Percentiles rank a stretch among this genome's conserved stretches.
These are phyloP conservation scores for Saturnispora sekii DNA, from an alignment of 805 yeast genomes.

Conservation along the genomic window DNA sequence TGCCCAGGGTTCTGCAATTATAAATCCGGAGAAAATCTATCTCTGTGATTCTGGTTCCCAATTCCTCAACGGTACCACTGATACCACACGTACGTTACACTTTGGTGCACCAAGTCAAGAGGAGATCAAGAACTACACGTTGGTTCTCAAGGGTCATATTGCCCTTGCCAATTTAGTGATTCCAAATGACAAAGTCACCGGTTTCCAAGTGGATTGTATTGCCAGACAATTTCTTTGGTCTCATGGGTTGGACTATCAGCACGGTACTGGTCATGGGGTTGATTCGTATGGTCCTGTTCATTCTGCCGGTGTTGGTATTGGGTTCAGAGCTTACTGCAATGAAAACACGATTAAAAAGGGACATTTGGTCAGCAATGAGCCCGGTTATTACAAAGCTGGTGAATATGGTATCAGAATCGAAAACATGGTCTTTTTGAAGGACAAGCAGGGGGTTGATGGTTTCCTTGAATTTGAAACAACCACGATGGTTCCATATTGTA, in stretches of 20 bases:
- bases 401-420: slow-evolving; percentile 51
- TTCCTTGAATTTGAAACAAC: slow-evolving; percentile 47
- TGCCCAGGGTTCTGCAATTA: slow-evolving; percentile 32
- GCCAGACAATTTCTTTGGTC: slow-evolving; percentile 54
- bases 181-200: slow-evolving; percentile 43
- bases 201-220: slow-evolving; percentile 43
- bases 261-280: slow-evolving; percentile 59
- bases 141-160: slow-evolving; percentile 50
- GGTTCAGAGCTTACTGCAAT: slow-evolving; percentile 42
- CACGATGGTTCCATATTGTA: slow-evolving; percentile 49
- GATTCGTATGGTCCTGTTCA: slow-evolving; percentile 55
- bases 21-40: slow-evolving; percentile 44
- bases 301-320: slow-evolving; percentile 57
- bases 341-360: slow-evolving; percentile 38
- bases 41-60: slow-evolving; percentile 54
- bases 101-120: slow-evolving; percentile 38
- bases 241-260: slow-evolving; percentile 48
- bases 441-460: slow-evolving; percentile 29
- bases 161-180: slow-evolving; percentile 39
- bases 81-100: slow-evolving; percentile 53
- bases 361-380: slow-evolving; percentile 49
- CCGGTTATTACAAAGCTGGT: slow-evolving; percentile 52
- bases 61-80: slow-evolving; percentile 56
- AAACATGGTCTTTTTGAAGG: slow-evolving; percentile 40
- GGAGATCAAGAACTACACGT: slow-evolving; percentile 41